phyloP scores from a whole-genome alignment of 2,329 filamentous ascomycete genomes.

The Plectosphaerella cucumerina region DNA sequence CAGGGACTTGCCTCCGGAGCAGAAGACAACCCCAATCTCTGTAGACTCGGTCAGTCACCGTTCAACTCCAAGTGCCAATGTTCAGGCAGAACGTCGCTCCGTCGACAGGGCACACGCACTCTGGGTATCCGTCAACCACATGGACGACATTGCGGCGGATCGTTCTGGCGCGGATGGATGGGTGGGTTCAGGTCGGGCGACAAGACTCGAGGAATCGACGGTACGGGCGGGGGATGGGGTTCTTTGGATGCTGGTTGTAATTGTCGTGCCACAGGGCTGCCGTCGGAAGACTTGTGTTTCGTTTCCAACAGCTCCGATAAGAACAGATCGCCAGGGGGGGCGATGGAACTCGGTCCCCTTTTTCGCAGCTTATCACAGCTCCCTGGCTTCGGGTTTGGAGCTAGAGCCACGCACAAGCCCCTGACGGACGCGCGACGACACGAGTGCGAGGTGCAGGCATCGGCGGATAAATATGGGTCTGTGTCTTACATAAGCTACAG shows the following conservation, averaged over 20 bases:
- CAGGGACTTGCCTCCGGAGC: constrained; percentile 79
- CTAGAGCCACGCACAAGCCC: constrained; percentile 4
- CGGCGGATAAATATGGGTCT: background rate
- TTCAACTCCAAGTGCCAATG: background rate
- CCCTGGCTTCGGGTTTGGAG: constrained; percentile 2
- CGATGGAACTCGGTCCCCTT: background rate
- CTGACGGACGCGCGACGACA: background rate
- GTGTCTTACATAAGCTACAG: too few species aligned
- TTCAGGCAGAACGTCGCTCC: background rate
- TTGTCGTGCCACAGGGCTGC: background rate
- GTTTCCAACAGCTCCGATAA: constrained; percentile 5
- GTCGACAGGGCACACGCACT: constrained; percentile 55
- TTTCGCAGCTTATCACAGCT: constrained; percentile 7
- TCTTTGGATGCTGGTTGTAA: background rate
- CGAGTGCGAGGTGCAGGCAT: background rate
- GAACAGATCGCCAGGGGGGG: constrained; percentile 13
- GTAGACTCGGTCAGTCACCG: constrained; percentile 25
- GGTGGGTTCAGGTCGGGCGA: background rate
- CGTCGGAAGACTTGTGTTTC: background rate
- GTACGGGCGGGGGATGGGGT: background rate
- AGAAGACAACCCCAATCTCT: constrained; percentile 98
- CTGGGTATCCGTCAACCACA: constrained; percentile 95
- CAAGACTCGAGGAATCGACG: background rate
- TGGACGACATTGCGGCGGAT: constrained; percentile 65
- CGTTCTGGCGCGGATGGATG: background rate